Evolutionary conservation across 2,329 filamentous ascomycete species (phyloP).

Genomic region (Fusarium sororula): DNA sequence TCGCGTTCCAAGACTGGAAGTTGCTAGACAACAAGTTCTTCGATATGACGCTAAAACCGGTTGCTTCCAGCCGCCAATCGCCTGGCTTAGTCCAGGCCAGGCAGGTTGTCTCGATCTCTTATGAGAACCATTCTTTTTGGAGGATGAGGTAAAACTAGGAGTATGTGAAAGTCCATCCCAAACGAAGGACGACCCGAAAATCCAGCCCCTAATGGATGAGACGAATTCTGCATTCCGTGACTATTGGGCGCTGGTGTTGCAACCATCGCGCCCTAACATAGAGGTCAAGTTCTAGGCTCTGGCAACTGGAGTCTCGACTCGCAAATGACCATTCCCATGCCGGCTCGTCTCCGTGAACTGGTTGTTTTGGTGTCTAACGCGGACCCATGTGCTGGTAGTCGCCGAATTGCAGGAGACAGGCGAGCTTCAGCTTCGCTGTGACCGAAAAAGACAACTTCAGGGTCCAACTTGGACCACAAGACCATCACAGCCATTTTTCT

Average conservation of each 20-base stretch:
- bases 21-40: not conserved
- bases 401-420: not conserved
- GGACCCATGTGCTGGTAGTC: constrained; percentile 2
- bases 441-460: constrained; percentile 22
- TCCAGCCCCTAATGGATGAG: not conserved
- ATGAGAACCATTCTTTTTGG: not conserved
- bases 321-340: constrained; percentile 8
- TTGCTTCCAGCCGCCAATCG: not conserved
- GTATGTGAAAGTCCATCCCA: not conserved
- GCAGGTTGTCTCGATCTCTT: not conserved
- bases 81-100: not conserved
- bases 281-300: constrained; percentile 27
- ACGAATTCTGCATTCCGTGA: constrained; percentile 14
- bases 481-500: constrained; percentile 1
- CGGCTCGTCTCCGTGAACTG: constrained; percentile 10
- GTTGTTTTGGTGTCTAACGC: constrained; percentile 5
- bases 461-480: constrained; percentile 24
- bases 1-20: not conserved
- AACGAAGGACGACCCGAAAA: not conserved
- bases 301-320: constrained; percentile 4
- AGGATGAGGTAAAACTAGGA: not conserved
- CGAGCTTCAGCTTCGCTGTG: constrained; percentile 5
- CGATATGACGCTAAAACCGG: constrained; percentile 12
- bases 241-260: constrained; percentile 17
- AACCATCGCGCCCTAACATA: constrained; percentile 9